A percentile compares a stretch with the other conserved stretches of the same genome.
Evolutionary conservation across 2,329 filamentous ascomycete species (phyloP).

Genomic region (Epichloe glyceriae): DNA sequence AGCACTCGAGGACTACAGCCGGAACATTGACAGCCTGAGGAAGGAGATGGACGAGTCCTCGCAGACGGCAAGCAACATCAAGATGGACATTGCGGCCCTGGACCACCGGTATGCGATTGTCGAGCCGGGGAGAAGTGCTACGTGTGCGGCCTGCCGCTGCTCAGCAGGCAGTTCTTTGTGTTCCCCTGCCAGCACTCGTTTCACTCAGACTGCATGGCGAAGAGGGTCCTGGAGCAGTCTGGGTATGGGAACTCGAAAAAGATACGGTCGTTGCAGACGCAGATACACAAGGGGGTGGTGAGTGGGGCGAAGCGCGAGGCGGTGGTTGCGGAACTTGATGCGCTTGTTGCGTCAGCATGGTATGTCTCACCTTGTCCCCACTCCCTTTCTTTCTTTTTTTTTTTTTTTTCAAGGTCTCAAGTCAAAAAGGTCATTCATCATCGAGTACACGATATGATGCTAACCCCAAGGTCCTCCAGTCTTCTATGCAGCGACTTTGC

Average conservation of each 20-base stretch:
- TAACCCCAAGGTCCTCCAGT: slow-evolving; percentile 30
- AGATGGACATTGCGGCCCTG: slow-evolving; percentile 72
- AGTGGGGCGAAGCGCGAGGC: slow-evolving; percentile 62
- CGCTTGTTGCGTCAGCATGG: slow-evolving; percentile 83
- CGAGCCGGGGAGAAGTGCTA: slow-evolving; percentile 89
- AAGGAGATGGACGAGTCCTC: slow-evolving; percentile 94
- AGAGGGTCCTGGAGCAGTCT: slow-evolving; percentile 70
- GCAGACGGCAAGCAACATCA: slow-evolving; percentile 80
- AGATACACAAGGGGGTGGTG: slow-evolving; percentile 65
- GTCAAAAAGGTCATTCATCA: too few species aligned
- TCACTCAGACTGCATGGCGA: slow-evolving; percentile 85
- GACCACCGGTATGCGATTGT: slow-evolving; percentile 91
- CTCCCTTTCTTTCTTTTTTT: not conserved
- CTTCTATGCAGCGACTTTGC: slow-evolving; percentile 91
- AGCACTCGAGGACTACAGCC: slow-evolving; percentile 84
- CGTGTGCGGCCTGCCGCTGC: slow-evolving; percentile 69
- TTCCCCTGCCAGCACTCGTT: slow-evolving; percentile 98
- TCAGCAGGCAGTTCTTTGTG: slow-evolving; percentile 91
- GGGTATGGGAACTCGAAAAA: slow-evolving; percentile 62
- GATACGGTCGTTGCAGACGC: slow-evolving; percentile 74
- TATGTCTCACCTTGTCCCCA: slow-evolving; percentile 30
- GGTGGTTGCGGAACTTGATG: slow-evolving; percentile 79
- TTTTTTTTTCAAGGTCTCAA: not conserved
- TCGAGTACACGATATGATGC: not conserved
- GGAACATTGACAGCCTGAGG: slow-evolving; percentile 77